phyloP scores from a whole-genome alignment of 345 rosid genomes.

The Syzygium oleosum region DNA sequence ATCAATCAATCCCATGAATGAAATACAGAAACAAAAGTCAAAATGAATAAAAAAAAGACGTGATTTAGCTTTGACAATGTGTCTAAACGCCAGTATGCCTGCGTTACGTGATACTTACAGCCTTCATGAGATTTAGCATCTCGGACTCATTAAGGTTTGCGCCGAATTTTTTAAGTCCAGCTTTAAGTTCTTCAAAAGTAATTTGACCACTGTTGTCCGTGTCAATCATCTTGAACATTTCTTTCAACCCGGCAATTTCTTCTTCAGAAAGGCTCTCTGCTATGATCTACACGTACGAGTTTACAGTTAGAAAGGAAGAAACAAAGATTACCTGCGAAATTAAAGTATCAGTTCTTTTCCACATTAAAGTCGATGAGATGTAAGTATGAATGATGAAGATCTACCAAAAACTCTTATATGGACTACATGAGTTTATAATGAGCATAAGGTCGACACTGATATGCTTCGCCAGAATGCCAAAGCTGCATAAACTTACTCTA shows the following conservation, averaged over 20 bases:
- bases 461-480: background rate
- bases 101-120: constrained; percentile 29
- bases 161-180: constrained; percentile 52
- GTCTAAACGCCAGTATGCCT: background rate
- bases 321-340: background rate
- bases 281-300: constrained; percentile 33
- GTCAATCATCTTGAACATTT: constrained; percentile 64
- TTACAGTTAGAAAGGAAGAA: background rate
- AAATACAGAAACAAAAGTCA: background rate
- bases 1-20: background rate
- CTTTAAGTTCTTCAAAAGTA: constrained; percentile 75
- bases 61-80: background rate
- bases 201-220: constrained; percentile 62
- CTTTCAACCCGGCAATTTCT: constrained; percentile 70
- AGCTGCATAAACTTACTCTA: constrained; percentile 30
- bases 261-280: constrained; percentile 72
- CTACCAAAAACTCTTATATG: background rate
- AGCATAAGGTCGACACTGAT: background rate
- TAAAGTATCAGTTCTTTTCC: background rate
- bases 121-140: constrained; percentile 53
- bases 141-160: constrained; percentile 61
- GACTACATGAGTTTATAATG: background rate
- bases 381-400: background rate
- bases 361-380: background rate
- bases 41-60: no score